These are phyloP conservation scores for Ogataea trehaloabstinens DNA, from an alignment of 805 yeast species.

Conservation along the genomic window DNA sequence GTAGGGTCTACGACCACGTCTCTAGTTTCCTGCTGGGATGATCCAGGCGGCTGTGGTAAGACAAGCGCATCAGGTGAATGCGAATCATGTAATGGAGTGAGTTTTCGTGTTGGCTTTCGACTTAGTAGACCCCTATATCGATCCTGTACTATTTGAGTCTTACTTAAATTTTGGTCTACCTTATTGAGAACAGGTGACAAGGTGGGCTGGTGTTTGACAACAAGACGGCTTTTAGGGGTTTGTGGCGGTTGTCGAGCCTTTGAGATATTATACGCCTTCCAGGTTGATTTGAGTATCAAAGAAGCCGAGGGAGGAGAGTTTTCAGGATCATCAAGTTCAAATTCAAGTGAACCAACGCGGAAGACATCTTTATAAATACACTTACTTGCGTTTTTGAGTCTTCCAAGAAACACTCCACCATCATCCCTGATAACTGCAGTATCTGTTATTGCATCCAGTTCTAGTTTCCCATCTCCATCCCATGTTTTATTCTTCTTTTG, in stretches of 20 bases:
- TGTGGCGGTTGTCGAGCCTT: conserved; percentile 3
- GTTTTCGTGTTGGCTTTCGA: conserved; percentile 12
- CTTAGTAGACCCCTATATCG: conserved; percentile 2
- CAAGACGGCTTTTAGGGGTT: background rate
- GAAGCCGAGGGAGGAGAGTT: conserved; percentile 21
- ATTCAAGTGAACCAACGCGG: conserved; percentile 56
- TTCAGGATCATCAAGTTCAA: conserved; percentile 55
- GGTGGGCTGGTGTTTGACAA: background rate
- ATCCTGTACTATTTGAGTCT: background rate
- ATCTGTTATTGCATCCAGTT: conserved; percentile 24
- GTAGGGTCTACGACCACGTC: conserved; percentile 63
- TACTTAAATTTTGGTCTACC: background rate
- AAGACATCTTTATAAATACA: conserved; percentile 34
- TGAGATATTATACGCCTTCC: background rate
- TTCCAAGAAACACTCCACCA: conserved; percentile 27
- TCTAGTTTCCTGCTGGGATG: conserved; percentile 3
- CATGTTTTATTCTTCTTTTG: conserved; percentile 84
- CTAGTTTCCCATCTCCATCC: conserved; percentile 85
- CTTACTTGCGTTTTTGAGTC: conserved; percentile 18
- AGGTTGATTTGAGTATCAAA: conserved; percentile 1
- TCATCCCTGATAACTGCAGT: conserved; percentile 25
- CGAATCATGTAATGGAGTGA: conserved; percentile 41
- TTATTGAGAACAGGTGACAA: background rate
- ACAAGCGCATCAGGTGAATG: conserved; percentile 36
- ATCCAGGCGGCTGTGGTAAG: conserved; percentile 22